Evolutionary conservation across 345 rosid species (phyloP), one percentile per base, ranked within the genome.

Genomic region (Citrus cavaleriei): DNA sequence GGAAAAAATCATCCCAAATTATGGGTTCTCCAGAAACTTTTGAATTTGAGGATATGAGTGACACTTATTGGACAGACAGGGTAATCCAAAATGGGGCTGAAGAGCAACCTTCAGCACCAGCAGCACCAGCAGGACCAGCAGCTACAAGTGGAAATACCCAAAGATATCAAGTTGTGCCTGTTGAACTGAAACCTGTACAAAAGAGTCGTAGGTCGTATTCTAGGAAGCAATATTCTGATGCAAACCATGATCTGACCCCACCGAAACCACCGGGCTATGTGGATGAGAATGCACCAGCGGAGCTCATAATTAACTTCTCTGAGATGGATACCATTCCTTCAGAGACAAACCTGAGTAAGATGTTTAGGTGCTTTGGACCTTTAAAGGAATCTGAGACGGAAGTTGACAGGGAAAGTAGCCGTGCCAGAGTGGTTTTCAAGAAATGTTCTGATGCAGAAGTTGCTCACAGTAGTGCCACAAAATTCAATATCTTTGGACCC

Each of bases 1-100:
- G 91, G 85, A 84, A 80, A 76, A 85, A 79, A 81, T 64, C 75
- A n/a, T 84, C 89, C 59, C 85, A 74, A n/a, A 64, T 73, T 27
- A 78, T 71, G 74, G 91, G 87, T 72, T 82, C 84, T 76, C 83
- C 97, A 2, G 95, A 89, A 85, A 88, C 98, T 77, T 95, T 92
- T 79, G 97, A 93, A 83, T 95, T 93, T 81, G 99, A 92, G 84
- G 98, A 95, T 82, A 88, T 87, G 95, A 91, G 83, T 58, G 99
- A 95, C 80, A 92, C 98, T 73, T 95, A 92, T 70, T 95, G 99
- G 99, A 95, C 96, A 55, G 95, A 93, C 87, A 88, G 93, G 78
- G 86, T 93, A 74, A 89, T 95, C 54, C 90, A 91, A 80, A 93
- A 95, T 85, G 97, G 97, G 60, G 88, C 91, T n/a, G 97, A 90